Conservation (phyloP, 805 yeast genomes). For the Candida quercuum region DNA sequence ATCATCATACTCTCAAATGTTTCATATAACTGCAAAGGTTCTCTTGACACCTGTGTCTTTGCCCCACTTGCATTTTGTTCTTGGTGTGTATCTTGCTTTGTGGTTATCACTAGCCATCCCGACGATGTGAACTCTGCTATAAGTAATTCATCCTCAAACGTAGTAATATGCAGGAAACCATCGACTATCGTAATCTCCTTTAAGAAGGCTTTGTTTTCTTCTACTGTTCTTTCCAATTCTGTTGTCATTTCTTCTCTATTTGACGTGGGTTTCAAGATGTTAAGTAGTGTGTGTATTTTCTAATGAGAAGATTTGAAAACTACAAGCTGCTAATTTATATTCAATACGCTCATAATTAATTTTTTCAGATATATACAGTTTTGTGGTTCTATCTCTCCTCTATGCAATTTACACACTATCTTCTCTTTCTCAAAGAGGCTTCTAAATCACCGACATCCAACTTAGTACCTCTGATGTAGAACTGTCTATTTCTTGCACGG, state of each 20-base stretch:
- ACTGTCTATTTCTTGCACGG: constrained; percentile 79
- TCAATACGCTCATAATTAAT: too few species aligned
- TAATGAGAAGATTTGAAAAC: too few species aligned
- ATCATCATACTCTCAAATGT: constrained; percentile 25
- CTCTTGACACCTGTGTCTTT: not conserved
- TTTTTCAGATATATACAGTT: too few species aligned
- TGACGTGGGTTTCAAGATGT: too few species aligned
- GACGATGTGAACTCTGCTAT: constrained; percentile 5
- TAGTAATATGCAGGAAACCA: constrained; percentile 5
- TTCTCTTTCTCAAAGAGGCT: constrained; percentile 29
- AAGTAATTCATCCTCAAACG: constrained; percentile 6
- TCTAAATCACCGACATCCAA: constrained; percentile 73
- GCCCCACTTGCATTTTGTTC: not conserved
- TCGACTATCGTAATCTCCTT: not conserved
- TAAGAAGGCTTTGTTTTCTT: constrained; percentile 7
- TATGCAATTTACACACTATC: constrained; percentile 2
- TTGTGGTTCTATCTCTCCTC: too few species aligned
- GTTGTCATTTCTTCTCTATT: too few species aligned
- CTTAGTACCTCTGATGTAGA: constrained; percentile 78
- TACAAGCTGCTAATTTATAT: too few species aligned
- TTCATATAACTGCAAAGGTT: constrained; percentile 15
- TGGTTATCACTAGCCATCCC: constrained; percentile 9
- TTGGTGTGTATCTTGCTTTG: not conserved
- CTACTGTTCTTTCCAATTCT: constrained; percentile 3
- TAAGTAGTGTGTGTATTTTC: too few species aligned